Conservation (phyloP, 2,329 filamentous ascomycete species). For the Gyromitra esculenta region DNA sequence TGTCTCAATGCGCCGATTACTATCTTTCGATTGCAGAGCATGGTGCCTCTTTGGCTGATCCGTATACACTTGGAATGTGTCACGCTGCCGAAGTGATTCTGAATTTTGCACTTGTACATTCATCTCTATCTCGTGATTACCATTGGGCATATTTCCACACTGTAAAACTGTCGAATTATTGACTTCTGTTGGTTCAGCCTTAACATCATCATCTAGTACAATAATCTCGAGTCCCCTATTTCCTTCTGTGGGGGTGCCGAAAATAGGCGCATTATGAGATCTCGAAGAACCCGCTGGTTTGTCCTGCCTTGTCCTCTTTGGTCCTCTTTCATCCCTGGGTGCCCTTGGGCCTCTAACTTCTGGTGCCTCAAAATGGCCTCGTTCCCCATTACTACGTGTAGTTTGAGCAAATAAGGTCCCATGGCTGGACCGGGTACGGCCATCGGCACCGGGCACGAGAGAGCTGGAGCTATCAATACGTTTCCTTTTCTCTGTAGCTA, state of each 20-base stretch:
- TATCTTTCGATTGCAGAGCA: conserved; percentile 12
- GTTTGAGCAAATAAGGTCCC: not conserved
- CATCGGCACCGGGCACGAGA: conserved; percentile 2
- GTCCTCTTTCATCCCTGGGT: conserved; percentile 13
- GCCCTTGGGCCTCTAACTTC: not conserved
- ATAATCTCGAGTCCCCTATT: conserved; percentile 25
- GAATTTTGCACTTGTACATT: not conserved
- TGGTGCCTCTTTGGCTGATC: conserved; percentile 18
- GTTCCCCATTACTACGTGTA: conserved; percentile 1
- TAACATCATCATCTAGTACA: conserved; percentile 42
- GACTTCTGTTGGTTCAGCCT: conserved; percentile 11
- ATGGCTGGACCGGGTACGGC: not conserved
- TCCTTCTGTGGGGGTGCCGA: not conserved
- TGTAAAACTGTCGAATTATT: not conserved
- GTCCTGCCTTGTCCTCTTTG: conserved; percentile 30
- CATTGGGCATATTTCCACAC: not conserved
- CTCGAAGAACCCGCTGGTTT: conserved; percentile 1
- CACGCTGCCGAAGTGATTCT: conserved; percentile 7
- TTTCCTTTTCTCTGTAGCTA: conserved; percentile 37
- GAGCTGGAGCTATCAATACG: conserved; percentile 17
- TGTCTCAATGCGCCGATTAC: conserved; percentile 10
- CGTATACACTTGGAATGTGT: conserved; percentile 6
- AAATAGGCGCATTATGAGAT: not conserved
- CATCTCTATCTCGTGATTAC: not conserved
- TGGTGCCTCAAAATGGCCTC: not conserved